Percentiles rank a stretch among this genome's conserved stretches.
Evolutionary conservation across 2,329 filamentous ascomycete species (phyloP).

Genomic region (Bertia moriformis): DNA sequence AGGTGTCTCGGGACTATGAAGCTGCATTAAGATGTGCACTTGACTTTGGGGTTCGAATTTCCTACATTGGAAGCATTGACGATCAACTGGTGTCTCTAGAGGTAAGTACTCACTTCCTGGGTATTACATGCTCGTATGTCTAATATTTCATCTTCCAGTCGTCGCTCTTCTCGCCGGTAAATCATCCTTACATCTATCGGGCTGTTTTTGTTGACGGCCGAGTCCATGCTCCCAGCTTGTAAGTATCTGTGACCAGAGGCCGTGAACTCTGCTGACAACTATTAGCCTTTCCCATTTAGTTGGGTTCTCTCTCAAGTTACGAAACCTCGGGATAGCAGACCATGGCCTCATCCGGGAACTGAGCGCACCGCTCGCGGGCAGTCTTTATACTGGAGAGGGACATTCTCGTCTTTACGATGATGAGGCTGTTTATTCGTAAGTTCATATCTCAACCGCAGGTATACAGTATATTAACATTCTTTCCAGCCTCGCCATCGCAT

Average conservation of each 20-base stretch:
- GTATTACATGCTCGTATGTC: neutral
- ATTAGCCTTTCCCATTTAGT: constrained; percentile 43
- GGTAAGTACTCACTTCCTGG: neutral
- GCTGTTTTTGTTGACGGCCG: constrained; percentile 54
- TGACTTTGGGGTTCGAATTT: constrained; percentile 42
- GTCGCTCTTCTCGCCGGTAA: constrained; percentile 45
- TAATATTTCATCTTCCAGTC: constrained; percentile 21
- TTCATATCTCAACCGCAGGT: no score
- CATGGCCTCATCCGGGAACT: constrained; percentile 54
- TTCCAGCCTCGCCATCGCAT: constrained; percentile 28
- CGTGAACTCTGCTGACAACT: neutral
- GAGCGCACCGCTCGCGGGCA: constrained; percentile 47
- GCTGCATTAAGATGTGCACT: constrained; percentile 41
- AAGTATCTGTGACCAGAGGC: neutral
- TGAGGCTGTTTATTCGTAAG: constrained; percentile 38
- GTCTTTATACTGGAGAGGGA: constrained; percentile 50
- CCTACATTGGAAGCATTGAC: constrained; percentile 53
- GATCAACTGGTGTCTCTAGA: constrained; percentile 57
- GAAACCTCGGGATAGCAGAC: constrained; percentile 53
- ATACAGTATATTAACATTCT: constrained; percentile 2
- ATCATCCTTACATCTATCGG: constrained; percentile 52
- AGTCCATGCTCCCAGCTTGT: constrained; percentile 51
- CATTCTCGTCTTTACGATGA: constrained; percentile 57
- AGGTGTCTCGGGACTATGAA: constrained; percentile 47
- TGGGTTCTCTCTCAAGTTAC: constrained; percentile 50